Conservation (phyloP, 2,329 filamentous ascomycete species). For the Colletotrichum sp. region DNA sequence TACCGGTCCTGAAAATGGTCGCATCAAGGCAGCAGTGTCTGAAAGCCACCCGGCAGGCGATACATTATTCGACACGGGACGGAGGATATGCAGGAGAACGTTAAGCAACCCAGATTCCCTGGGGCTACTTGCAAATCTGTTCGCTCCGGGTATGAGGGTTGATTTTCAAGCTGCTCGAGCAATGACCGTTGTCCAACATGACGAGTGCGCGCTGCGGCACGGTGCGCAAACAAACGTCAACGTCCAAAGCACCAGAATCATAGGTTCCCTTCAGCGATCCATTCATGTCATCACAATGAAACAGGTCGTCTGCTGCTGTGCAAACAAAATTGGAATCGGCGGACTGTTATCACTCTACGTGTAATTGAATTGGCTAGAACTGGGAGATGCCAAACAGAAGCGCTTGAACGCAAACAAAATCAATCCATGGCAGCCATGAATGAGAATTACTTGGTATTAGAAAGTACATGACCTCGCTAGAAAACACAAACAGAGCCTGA, state of each 20-base stretch:
- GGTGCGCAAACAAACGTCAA: background rate
- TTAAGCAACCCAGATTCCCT: background rate
- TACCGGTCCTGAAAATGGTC: too few species aligned
- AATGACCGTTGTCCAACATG: background rate
- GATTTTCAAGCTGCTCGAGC: background rate
- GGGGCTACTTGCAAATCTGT: background rate
- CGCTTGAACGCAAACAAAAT: background rate
- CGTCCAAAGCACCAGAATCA: background rate
- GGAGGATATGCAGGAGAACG: background rate
- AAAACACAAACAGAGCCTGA: background rate
- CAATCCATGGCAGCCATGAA: background rate
- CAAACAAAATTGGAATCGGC: background rate
- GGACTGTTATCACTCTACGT: background rate
- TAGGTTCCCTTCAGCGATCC: background rate
- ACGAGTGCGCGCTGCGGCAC: background rate
- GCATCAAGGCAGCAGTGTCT: background rate
- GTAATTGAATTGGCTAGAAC: background rate
- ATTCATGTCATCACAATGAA: background rate
- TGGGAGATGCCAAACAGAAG: background rate
- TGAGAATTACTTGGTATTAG: background rate
- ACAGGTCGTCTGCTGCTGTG: background rate
- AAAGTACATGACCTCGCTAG: background rate
- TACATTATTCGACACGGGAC: background rate
- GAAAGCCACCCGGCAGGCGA: background rate
- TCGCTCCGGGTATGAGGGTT: background rate